A percentile compares a stretch with the other conserved stretches of the same genome.
These are phyloP conservation scores for Capniomyces stellatus DNA, from an alignment of 371 early-diverging fungal species.

Conservation along the genomic window DNA sequence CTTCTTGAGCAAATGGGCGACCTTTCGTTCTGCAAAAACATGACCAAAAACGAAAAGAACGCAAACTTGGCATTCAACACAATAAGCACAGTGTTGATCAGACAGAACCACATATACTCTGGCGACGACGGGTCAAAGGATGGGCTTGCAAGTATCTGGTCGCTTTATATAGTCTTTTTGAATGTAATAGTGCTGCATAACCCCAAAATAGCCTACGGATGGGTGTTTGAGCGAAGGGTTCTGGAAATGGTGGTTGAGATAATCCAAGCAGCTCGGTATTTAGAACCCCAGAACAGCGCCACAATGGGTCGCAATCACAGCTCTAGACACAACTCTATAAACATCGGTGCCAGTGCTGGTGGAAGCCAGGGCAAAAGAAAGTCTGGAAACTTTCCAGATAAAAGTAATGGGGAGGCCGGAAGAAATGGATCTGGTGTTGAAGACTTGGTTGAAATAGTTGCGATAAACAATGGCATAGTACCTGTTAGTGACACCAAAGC, in stretches of 20 bases:
- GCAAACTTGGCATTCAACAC: background rate
- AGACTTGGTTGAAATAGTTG: background rate
- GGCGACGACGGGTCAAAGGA: background rate
- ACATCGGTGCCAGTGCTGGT: background rate
- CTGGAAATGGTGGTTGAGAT: constrained; percentile 1
- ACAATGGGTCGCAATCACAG: background rate
- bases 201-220: background rate
- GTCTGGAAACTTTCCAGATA: background rate
- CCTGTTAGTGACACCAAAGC: background rate
- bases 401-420: background rate
- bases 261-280: background rate
- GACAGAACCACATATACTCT: background rate
- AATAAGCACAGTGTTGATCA: background rate
- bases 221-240: background rate
- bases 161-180: background rate
- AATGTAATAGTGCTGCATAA: background rate
- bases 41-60: background rate
- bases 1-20: background rate
- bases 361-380: background rate
- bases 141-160: background rate
- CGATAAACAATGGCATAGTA: background rate
- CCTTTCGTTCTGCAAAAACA: background rate
- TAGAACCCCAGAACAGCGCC: background rate
- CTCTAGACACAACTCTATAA: background rate
- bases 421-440: background rate